Conservation (phyloP, 2,329 filamentous ascomycete species). For the Chrysosporium keratinophilum region DNA sequence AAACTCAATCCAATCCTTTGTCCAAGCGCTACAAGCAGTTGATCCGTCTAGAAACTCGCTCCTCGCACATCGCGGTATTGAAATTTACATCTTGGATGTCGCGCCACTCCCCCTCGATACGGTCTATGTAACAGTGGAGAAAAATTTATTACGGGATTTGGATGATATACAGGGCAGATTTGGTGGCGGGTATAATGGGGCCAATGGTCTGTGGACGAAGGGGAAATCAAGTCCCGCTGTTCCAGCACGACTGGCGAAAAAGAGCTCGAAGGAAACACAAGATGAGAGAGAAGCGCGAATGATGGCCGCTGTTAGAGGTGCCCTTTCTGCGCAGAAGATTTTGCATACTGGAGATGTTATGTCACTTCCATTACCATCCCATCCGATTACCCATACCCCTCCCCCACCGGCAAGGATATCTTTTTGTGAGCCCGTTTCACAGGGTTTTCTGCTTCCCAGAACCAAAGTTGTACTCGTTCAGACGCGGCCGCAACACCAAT, state of each 20-base stretch:
- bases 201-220: slow-evolving; percentile 34
- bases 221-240: slow-evolving; percentile 21
- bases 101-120: slow-evolving; percentile 70
- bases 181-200: slow-evolving; percentile 49
- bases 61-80: slow-evolving; percentile 65
- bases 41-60: slow-evolving; percentile 65
- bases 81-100: slow-evolving; percentile 74
- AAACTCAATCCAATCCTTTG: slow-evolving; percentile 70
- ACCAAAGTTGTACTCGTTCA: slow-evolving; percentile 72
- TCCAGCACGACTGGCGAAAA: slow-evolving; percentile 21
- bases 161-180: slow-evolving; percentile 78
- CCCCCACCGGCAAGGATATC: slow-evolving; percentile 78
- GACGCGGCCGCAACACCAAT: slow-evolving; percentile 35
- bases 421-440: slow-evolving; percentile 87
- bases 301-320: slow-evolving; percentile 59
- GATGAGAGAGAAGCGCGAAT: slow-evolving; percentile 48
- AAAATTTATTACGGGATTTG: slow-evolving; percentile 64
- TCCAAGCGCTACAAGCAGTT: slow-evolving; percentile 59
- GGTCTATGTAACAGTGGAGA: slow-evolving; percentile 77
- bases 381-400: slow-evolving; percentile 76
- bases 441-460: slow-evolving; percentile 64
- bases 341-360: slow-evolving; percentile 78
- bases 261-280: slow-evolving; percentile 27
- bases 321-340: slow-evolving; percentile 60
- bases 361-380: slow-evolving; percentile 62